phyloP scores from a whole-genome alignment of 108 stramenopile genomes.

The Asterionellopsis glacialis region DNA sequence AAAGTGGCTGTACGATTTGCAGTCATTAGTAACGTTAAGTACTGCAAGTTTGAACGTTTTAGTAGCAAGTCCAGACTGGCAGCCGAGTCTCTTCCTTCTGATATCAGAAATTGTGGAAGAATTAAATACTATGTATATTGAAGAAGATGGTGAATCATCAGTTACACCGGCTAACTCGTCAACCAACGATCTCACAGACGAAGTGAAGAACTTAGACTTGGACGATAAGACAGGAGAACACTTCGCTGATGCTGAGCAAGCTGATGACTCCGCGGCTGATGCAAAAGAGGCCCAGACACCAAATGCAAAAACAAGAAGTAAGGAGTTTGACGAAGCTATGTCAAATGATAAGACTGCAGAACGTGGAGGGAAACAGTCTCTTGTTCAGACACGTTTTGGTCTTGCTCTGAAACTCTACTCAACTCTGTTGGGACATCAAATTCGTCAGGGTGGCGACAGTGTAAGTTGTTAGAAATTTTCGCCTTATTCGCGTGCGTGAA shows the following conservation, averaged over 20 bases:
- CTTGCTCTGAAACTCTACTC: conserved; percentile 73
- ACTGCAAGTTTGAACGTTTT: conserved; percentile 28
- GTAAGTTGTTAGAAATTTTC: conserved; percentile 1
- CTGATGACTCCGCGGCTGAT: not conserved
- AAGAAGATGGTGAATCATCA: too few relatives aligned
- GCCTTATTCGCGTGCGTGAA: not conserved
- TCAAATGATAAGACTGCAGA: not conserved
- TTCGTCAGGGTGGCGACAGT: conserved; percentile 69
- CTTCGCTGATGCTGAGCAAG: conserved; percentile 3
- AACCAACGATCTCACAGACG: not conserved
- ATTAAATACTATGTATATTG: conserved; percentile 17
- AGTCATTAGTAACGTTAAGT: conserved; percentile 35
- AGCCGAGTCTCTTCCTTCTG: conserved; percentile 70
- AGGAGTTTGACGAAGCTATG: too few relatives aligned
- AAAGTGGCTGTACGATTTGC: conserved; percentile 59
- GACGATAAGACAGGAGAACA: not conserved
- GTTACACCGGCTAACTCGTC: too few relatives aligned
- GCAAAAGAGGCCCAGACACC: not conserved
- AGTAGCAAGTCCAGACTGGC: conserved; percentile 63
- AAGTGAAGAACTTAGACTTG: not conserved
- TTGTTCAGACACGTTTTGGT: conserved; percentile 36
- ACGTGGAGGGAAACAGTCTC: not conserved
- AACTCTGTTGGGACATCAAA: conserved; percentile 57
- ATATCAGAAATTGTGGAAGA: conserved; percentile 71
- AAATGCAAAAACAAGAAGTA: too few relatives aligned